Evolutionary conservation across 2,329 filamentous ascomycete species (phyloP), one percentile per base, ranked within the genome.

Genomic region (Aspergillus bombycis): DNA sequence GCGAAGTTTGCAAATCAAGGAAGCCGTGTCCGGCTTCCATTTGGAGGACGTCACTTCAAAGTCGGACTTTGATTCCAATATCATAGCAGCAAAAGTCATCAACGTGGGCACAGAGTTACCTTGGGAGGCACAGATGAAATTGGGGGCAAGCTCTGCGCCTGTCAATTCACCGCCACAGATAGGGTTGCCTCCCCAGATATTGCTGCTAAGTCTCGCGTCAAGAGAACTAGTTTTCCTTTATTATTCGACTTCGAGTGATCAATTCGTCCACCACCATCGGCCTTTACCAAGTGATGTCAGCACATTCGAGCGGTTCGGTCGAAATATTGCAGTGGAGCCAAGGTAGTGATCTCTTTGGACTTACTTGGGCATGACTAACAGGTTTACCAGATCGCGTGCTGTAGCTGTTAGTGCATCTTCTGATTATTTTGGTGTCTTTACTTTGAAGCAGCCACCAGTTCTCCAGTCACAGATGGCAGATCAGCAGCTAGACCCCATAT

Each of bases 151-250:
- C 36, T 60, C 57, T 59, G 50, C 61, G 9, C 34, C 58, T 50
- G 54, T 63, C 34, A 59, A 60, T 58, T 32, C 63, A 38, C 61
- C 64, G 26, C 38, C 52, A 30, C 66, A 67, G 32, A 66, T 74
- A 26, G 60, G 65, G 3, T 75, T 91, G 61, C 92, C 94, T 14
- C 91, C 92, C n/a, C 93, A 98, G 72, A 81, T 94, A 28, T 81
- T 98, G 19, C 85, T 95, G 4, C 80, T 98, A 19, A 88, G 92
- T 26, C 84, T 97, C 10, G 89, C 91, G 67, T 87, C 86, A 19
- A 88, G 89, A 43, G 88, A 92, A 63, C 81, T 92, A 57, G 83
- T 94, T 28, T 97, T 97, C 69, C 79, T 97, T 28, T 94, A 90
- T 75, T 83, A 93, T 55, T 76, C 77, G 38, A 78, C 81, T 34